Evolutionary conservation across 78 protist species (phyloP).

Genomic region (Tieghemostelium lacteum): DNA sequence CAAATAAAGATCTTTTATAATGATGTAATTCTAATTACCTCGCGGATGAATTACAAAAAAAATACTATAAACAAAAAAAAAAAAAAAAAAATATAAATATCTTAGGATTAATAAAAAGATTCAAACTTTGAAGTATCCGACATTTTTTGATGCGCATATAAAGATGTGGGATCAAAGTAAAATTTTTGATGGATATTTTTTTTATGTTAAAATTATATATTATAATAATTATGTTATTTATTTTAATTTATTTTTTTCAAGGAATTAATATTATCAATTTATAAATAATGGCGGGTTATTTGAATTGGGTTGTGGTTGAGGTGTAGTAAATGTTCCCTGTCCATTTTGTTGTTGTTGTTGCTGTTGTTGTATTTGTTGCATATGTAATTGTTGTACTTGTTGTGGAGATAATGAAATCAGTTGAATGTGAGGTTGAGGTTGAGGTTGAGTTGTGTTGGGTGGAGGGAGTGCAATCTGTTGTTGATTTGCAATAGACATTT

Average conservation of each 20-base stretch:
- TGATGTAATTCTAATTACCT: not conserved
- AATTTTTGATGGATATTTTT: too few species aligned
- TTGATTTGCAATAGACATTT: not conserved
- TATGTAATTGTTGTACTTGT: slow-evolving; percentile 2
- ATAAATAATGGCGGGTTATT: too few species aligned
- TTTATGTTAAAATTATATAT: too few species aligned
- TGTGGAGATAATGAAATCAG: not conserved
- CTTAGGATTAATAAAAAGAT: too few species aligned
- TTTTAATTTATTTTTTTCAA: too few species aligned
- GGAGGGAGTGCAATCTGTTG: not conserved
- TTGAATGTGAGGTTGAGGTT: slow-evolving; percentile 18
- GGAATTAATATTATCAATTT: too few species aligned
- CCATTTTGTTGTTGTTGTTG: not conserved
- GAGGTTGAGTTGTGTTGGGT: not conserved
- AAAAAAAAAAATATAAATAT: too few species aligned
- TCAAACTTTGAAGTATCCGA: not conserved
- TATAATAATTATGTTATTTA: too few species aligned
- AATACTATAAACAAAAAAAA: too few species aligned
- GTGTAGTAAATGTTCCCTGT: not conserved
- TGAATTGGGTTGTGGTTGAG: not conserved
- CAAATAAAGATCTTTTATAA: too few species aligned
- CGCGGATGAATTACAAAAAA: not conserved
- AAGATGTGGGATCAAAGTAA: not conserved
- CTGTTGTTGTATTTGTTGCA: not conserved
- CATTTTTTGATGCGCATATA: too few species aligned